Evolutionary conservation across 805 yeast species (phyloP).

Genomic region (Candida pseudoglaebosa): DNA sequence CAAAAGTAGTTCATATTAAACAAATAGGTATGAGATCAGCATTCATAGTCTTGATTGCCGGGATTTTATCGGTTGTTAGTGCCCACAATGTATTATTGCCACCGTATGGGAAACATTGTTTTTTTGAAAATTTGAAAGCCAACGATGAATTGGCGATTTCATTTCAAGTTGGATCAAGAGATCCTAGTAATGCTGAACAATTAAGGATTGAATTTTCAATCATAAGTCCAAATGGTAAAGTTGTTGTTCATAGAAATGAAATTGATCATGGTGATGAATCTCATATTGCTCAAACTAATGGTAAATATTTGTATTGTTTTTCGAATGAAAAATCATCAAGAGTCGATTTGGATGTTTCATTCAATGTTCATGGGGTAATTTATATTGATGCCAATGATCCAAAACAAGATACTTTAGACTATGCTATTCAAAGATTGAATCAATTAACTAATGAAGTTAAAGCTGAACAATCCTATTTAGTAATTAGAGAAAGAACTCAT

Average conservation of each 20-base stretch:
- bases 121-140: slow-evolving; percentile 73
- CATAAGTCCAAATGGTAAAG: slow-evolving; percentile 41
- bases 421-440: slow-evolving; percentile 71
- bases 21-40: slow-evolving; percentile 1
- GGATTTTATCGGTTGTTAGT: slow-evolving; percentile 14
- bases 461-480: slow-evolving; percentile 89
- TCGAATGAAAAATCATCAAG: slow-evolving; percentile 74
- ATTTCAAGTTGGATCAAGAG: slow-evolving; percentile 92
- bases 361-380: slow-evolving; percentile 90
- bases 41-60: slow-evolving; percentile 7
- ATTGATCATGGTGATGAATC: slow-evolving; percentile 80
- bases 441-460: slow-evolving; percentile 81
- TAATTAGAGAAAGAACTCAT: slow-evolving; percentile 94
- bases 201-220: slow-evolving; percentile 59
- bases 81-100: slow-evolving; percentile 85
- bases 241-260: slow-evolving; percentile 46
- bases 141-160: slow-evolving; percentile 85
- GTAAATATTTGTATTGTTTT: slow-evolving; percentile 86
- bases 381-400: slow-evolving; percentile 79
- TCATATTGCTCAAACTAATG: slow-evolving; percentile 59
- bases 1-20: not conserved
- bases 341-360: slow-evolving; percentile 84
- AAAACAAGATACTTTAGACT: slow-evolving; percentile 73
- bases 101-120: slow-evolving; percentile 82
- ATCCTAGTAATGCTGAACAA: slow-evolving; percentile 65